Evolutionary conservation across 805 yeast genomes (phyloP), one percentile per base, ranked within the genome.

Genomic region (Candida suzukii): DNA sequence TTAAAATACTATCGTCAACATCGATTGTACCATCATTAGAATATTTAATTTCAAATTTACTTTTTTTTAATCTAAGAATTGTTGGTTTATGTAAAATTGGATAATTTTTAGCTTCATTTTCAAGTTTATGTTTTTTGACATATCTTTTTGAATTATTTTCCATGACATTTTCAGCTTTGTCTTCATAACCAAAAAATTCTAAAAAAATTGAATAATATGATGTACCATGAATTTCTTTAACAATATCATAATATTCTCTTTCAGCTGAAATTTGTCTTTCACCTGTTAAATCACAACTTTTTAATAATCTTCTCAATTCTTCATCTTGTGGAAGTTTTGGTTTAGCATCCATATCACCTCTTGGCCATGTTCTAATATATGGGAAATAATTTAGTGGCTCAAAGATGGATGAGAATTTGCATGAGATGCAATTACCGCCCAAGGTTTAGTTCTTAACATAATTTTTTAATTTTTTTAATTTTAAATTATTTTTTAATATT

Each of bases 221-320:
- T 4, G 20, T 18, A 2, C 18, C 29, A 7, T 25, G 14, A 7
- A 19, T 9, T 12, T 22, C 40, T 18, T 42, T 44, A 18, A 50
- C 40, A 17, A 37, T 37, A 2, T 39, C 29, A 40, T 39, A 44
- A 26, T 43, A 42, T 20, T 45, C 36, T 13, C 40, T 28, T 31
- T 44, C 47, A 26, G 51, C 49, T 19, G 36, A 26, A 20, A 39
- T 35, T n/a, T 41, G 48, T 38, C 60, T 47, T 26, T 28, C 6
- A 4, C 59, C 59, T 17, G 56, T 48, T 4, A 56, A 31, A 35
- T 56, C 60, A 35, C 58, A 53, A 19, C 35, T 27, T 26, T 45
- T 48, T 4, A 56, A 40, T 5, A 56, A 41, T 9, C 44, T 35
- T 29, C 46, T 50, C 27, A 54, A 40, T 24, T 41, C 52, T 17